Evolutionary conservation across 352 stramenopile genomes (phyloP), one percentile per base, ranked within the genome.

Genomic region (Phytopythium helicoides): DNA sequence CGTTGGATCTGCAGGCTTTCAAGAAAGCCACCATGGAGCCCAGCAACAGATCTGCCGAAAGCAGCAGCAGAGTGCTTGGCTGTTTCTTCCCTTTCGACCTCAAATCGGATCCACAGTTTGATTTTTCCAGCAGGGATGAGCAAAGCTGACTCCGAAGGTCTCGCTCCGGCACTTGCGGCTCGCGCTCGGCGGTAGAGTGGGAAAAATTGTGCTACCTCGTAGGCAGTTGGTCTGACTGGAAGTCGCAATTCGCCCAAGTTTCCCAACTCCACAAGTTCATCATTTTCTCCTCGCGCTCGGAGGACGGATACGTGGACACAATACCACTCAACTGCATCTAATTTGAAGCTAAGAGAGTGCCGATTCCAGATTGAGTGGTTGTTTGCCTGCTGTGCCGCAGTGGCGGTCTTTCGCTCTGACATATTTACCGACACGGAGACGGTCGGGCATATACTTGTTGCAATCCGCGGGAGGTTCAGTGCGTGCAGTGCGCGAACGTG

Each of bases 361-460:
- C 52, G 66, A 23, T 62, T 69, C 67, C 67, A 76, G 3, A 68
- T 55, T 18, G 60, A 64, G 47, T 76, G 64, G 38, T 73, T 76
- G 18, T 46, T 64, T 18, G 52, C 64, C 16, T 76, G 67, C 21
- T 67, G 59, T 16, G 47, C 49, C 10, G 67, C 67, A 9, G 37
- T 55, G 21, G 23, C 64, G 2, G 59, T 56, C 14, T 63, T 50
- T 14, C 33, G 34, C 26, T 47, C 12, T 21, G 34, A 45, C 3
- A 31, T 35, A 48, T 58, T 60, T 21, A 64, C 46, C 6, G 41
- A 33, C 2, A 47, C 41, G 23, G 21, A 26, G 25, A 36, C 41
- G 5, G 23, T 35, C 1, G 41, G 41, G 15, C 22, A 47, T 6
- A 9, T 16, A 21, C 18, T 22, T 16, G 23, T 11, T 2, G 11